phyloP scores from a whole-genome alignment of 2,329 filamentous ascomycete genomes.

The Penicillium sp. region DNA sequence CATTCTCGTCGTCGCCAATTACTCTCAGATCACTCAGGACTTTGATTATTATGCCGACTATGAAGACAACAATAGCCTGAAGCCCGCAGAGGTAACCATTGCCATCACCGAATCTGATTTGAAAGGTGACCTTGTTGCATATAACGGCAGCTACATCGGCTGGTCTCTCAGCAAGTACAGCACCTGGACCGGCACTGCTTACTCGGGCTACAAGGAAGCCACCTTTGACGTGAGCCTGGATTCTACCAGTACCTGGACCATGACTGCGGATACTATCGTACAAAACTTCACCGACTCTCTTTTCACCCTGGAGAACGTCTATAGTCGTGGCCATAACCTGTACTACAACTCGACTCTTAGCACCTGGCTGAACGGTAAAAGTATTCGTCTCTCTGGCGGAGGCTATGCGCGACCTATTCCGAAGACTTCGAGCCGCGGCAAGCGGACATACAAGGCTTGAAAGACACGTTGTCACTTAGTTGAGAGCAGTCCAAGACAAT shows the following conservation, averaged over 20 bases:
- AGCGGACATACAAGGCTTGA: no score
- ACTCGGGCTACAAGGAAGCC: slow-evolving; percentile 9
- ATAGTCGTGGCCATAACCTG: slow-evolving; percentile 10
- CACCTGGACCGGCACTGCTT: slow-evolving; percentile 17
- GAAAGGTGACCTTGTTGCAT: slow-evolving; percentile 32
- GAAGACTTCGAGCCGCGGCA: neutral
- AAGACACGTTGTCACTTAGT: neutral
- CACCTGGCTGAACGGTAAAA: slow-evolving; percentile 13
- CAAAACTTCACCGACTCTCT: slow-evolving; percentile 15
- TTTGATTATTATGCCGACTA: slow-evolving; percentile 35
- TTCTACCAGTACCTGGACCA: slow-evolving; percentile 13
- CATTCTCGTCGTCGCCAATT: slow-evolving; percentile 24
- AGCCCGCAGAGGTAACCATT: slow-evolving; percentile 26
- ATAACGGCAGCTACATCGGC: slow-evolving; percentile 26
- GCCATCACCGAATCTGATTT: slow-evolving; percentile 26
- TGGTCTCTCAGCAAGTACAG: slow-evolving; percentile 14
- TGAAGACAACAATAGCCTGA: slow-evolving; percentile 24
- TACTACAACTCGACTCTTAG: slow-evolving; percentile 15
- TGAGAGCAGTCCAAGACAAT: neutral
- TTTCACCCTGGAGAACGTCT: slow-evolving; percentile 7
- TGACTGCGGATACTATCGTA: slow-evolving; percentile 11
- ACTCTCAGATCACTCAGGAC: slow-evolving; percentile 33
- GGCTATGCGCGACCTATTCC: slow-evolving; percentile 9
- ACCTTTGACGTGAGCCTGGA: slow-evolving; percentile 13
- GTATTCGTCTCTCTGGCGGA: slow-evolving; percentile 6